Evolutionary conservation across 2,329 filamentous ascomycete species (phyloP).

Genomic region (Teratosphaeria viscida): DNA sequence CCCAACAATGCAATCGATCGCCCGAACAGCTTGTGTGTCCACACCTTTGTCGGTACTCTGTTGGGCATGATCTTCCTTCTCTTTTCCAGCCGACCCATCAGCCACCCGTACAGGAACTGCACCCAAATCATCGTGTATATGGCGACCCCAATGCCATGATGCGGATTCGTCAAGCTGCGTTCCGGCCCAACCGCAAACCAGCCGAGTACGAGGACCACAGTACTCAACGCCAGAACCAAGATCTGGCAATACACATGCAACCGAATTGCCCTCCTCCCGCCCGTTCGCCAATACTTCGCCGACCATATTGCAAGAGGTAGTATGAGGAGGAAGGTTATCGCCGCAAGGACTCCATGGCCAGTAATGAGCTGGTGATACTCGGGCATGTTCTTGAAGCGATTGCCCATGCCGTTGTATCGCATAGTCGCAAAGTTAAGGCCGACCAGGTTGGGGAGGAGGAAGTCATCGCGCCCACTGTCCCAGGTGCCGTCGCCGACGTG

Average conservation of each 20-base stretch:
- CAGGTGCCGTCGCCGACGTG: slow-evolving; percentile 74
- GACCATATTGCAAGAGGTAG: slow-evolving; percentile 64
- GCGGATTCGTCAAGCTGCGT: slow-evolving; percentile 66
- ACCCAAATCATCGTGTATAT: slow-evolving; percentile 64
- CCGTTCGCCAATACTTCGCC: slow-evolving; percentile 54
- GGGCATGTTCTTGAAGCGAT: slow-evolving; percentile 58
- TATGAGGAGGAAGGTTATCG: slow-evolving; percentile 62
- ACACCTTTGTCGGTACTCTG: slow-evolving; percentile 43
- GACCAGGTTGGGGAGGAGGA: slow-evolving; percentile 65
- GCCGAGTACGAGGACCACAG: slow-evolving; percentile 63
- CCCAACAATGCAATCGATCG: slow-evolving; percentile 68
- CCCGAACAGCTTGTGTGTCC: slow-evolving; percentile 81
- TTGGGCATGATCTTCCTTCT: slow-evolving; percentile 38
- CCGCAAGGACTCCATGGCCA: slow-evolving; percentile 62
- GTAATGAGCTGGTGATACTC: slow-evolving; percentile 62
- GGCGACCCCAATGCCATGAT: slow-evolving; percentile 73
- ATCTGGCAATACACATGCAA: slow-evolving; percentile 68
- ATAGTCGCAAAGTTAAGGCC: slow-evolving; percentile 72
- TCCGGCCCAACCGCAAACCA: slow-evolving; percentile 68
- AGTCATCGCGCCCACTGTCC: slow-evolving; percentile 67
- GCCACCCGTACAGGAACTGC: slow-evolving; percentile 59
- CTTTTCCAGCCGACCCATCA: slow-evolving; percentile 46
- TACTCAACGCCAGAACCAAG: slow-evolving; percentile 55
- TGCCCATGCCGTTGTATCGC: slow-evolving; percentile 81
- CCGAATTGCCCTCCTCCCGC: slow-evolving; percentile 51